phyloP scores from a whole-genome alignment of 176 grass and related monocot genomes.

The Hsuehochloa calcarea region DNA sequence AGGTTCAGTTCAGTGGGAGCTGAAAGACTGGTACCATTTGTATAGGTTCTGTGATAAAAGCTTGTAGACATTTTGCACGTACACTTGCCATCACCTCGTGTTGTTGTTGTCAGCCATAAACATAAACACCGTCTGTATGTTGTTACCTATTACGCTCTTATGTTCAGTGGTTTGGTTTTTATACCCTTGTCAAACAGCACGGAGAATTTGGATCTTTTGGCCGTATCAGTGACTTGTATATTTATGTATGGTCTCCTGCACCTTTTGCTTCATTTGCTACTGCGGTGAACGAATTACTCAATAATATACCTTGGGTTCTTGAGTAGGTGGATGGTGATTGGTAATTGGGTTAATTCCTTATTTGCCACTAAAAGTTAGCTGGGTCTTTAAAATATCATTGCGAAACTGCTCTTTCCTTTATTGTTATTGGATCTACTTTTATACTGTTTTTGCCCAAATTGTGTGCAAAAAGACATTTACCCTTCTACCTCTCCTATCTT shows the following conservation, averaged over 20 bases:
- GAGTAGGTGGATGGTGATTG: neutral
- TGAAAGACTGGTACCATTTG: conserved; percentile 43
- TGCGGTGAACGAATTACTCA: no score
- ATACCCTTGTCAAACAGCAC: neutral
- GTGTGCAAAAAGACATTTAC: no score
- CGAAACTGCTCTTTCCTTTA: no score
- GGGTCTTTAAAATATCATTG: no score
- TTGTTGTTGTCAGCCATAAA: conserved; percentile 27
- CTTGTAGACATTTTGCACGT: conserved; percentile 40
- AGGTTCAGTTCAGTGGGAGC: conserved; percentile 15
- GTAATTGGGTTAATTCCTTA: no score
- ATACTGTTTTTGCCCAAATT: no score
- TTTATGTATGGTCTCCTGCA: neutral
- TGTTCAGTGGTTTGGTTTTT: neutral
- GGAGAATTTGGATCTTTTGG: neutral
- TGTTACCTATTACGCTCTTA: neutral
- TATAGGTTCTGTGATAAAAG: conserved; percentile 46
- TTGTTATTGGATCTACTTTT: no score
- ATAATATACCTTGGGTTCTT: neutral
- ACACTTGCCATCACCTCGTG: neutral
- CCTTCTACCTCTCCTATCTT: no score
- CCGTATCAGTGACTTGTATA: neutral
- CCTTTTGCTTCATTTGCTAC: neutral
- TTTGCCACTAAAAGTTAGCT: no score
- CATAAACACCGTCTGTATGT: neutral